Percentiles rank a stretch among this genome's conserved stretches.
Conservation (phyloP, 345 rosid genomes). For the Salix arbutifolia region DNA sequence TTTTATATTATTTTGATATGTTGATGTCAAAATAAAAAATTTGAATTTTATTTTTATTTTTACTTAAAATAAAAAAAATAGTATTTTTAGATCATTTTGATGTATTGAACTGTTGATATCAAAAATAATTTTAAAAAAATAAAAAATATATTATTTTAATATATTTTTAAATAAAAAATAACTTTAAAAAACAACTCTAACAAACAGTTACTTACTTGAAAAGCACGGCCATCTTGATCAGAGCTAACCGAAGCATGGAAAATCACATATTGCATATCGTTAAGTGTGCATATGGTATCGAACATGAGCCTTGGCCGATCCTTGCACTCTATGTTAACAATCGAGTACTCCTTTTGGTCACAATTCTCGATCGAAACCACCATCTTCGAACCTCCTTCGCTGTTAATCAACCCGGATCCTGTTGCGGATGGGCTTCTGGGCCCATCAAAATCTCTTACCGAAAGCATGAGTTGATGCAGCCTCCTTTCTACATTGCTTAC, state of each 20-base stretch:
- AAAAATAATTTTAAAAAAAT: too few species aligned
- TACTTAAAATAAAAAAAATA: too few species aligned
- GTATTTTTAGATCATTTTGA: too few species aligned
- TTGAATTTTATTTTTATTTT: too few species aligned
- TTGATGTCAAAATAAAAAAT: too few species aligned
- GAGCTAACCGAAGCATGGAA: slow-evolving; percentile 63
- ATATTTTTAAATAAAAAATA: too few species aligned
- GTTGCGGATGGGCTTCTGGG: background rate
- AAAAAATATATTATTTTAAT: too few species aligned
- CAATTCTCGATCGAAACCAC: slow-evolving; percentile 54
- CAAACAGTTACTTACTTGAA: slow-evolving; percentile 58
- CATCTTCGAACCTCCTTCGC: slow-evolving; percentile 26
- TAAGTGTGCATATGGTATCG: slow-evolving; percentile 65
- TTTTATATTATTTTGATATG: too few species aligned
- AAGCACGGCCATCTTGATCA: slow-evolving; percentile 41
- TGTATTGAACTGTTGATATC: too few species aligned
- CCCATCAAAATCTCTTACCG: slow-evolving; percentile 58
- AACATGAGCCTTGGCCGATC: slow-evolving; percentile 77
- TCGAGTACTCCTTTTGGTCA: slow-evolving; percentile 59
- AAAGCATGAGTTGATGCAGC: slow-evolving; percentile 65
- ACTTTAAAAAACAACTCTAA: too few species aligned
- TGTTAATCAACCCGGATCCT: slow-evolving; percentile 10
- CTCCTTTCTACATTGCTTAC: slow-evolving; percentile 55
- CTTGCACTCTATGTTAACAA: slow-evolving; percentile 54
- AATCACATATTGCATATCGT: slow-evolving; percentile 74